These are phyloP conservation scores for Colletotrichum cuscutae DNA, from an alignment of 2,329 filamentous ascomycete genomes.

Conservation along the genomic window DNA sequence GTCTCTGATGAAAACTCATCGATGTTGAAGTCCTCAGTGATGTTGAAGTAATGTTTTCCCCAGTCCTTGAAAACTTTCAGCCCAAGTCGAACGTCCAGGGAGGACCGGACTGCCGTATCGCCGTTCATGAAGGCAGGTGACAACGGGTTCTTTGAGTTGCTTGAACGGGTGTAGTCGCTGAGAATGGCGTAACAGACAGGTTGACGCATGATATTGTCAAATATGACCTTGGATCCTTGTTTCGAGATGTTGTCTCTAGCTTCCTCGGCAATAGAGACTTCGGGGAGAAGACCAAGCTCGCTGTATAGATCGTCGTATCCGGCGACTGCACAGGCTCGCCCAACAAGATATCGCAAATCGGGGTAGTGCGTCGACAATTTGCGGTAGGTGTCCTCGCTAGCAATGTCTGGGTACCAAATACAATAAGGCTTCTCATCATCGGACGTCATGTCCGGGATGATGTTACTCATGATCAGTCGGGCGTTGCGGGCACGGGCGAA, in stretches of 20 bases:
- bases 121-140: conserved; percentile 44
- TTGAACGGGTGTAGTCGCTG: conserved; percentile 47
- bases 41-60: conserved; percentile 37
- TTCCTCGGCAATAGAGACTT: conserved; percentile 52
- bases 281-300: conserved; percentile 50
- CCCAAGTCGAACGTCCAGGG: neutral
- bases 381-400: conserved; percentile 49
- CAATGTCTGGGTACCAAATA: conserved; percentile 52
- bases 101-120: conserved; percentile 45
- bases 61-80: conserved; percentile 16
- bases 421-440: conserved; percentile 49
- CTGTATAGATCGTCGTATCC: conserved; percentile 48
- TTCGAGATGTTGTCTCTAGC: conserved; percentile 43
- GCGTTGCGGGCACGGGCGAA: conserved; percentile 40
- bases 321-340: conserved; percentile 51
- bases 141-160: conserved; percentile 27
- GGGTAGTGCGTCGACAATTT: conserved; percentile 45
- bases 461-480: conserved; percentile 48
- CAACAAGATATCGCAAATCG: conserved; percentile 50
- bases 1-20: conserved; percentile 33
- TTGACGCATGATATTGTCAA: conserved; percentile 43
- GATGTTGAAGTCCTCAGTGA: conserved; percentile 45
- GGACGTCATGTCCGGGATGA: conserved; percentile 40
- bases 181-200: conserved; percentile 45
- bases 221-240: conserved; percentile 41